These are phyloP conservation scores for Rubus idaeus DNA, from an alignment of 306 rosid species.

Conservation along the genomic window DNA sequence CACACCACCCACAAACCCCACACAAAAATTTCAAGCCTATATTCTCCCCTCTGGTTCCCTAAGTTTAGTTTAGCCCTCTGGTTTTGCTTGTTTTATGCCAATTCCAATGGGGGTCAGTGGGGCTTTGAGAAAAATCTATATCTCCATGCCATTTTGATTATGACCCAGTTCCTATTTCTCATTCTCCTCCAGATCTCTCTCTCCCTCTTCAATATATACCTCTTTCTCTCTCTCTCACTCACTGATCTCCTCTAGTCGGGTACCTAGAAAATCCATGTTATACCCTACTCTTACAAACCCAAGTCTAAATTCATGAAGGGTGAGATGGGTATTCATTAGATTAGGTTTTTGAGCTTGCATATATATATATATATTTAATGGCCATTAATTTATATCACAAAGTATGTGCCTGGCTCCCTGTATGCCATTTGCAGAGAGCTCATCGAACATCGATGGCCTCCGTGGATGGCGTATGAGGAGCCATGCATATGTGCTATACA, in stretches of 20 bases:
- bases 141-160: conserved; percentile 34
- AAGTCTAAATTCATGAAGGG: not conserved
- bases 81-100: conserved; percentile 55
- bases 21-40: conserved; percentile 36
- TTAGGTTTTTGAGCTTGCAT: not conserved
- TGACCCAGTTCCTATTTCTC: conserved; percentile 41
- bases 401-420: conserved; percentile 99
- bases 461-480: conserved; percentile 99
- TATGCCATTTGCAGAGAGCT: conserved; percentile 93
- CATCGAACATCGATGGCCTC: conserved; percentile 68
- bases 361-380: not conserved
- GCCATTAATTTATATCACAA: not conserved
- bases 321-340: not conserved
- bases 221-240: not conserved
- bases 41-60: conserved; percentile 25
- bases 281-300: not conserved
- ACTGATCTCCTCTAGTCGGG: not conserved
- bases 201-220: conserved; percentile 10
- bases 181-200: conserved; percentile 16
- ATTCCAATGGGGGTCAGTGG: conserved; percentile 53
- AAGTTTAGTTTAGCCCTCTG: conserved; percentile 29
- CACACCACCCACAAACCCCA: conserved; percentile 24
- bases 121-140: conserved; percentile 24
- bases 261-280: not conserved
- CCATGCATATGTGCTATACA: conserved; percentile 61